These are phyloP conservation scores for Arthrinium puccinioides DNA, from an alignment of 2,329 filamentous ascomycete genomes.

Conservation along the genomic window DNA sequence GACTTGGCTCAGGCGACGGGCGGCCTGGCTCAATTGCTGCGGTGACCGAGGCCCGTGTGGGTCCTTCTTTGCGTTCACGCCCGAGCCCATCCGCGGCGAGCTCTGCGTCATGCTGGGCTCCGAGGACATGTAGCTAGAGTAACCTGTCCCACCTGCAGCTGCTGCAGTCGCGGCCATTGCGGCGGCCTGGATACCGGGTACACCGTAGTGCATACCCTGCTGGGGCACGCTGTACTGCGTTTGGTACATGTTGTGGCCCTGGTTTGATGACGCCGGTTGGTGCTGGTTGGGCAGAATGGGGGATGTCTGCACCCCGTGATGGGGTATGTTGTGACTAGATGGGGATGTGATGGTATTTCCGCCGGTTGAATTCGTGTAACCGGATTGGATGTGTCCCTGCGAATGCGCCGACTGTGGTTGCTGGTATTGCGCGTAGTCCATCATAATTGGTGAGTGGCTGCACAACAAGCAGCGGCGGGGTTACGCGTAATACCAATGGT, in stretches of 20 bases:
- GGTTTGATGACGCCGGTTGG: conserved; percentile 56
- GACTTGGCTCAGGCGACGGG: conserved; percentile 69
- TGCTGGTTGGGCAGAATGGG: conserved; percentile 76
- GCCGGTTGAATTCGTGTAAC: conserved; percentile 52
- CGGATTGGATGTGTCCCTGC: conserved; percentile 47
- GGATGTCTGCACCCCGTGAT: conserved; percentile 64
- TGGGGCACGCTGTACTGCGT: conserved; percentile 68
- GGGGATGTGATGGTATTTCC: conserved; percentile 64
- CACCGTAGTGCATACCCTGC: conserved; percentile 73
- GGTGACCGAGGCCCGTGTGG: conserved; percentile 69
- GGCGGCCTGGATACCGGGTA: conserved; percentile 78
- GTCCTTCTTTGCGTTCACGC: conserved; percentile 62
- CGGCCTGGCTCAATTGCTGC: conserved; percentile 59
- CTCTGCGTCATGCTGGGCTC: conserved; percentile 62
- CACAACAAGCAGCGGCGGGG: conserved; percentile 15
- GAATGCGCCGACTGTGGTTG: conserved; percentile 61
- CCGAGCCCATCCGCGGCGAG: conserved; percentile 67
- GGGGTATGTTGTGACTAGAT: conserved; percentile 61
- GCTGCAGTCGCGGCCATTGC: conserved; percentile 90
- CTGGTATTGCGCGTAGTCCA: conserved; percentile 72
- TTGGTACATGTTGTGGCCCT: conserved; percentile 72
- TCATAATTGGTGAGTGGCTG: conserved; percentile 38
- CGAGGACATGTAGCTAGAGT: conserved; percentile 64
- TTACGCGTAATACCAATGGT: conserved; percentile 21
- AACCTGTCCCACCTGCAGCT: conserved; percentile 66